Conservation (phyloP, 75 land plant genomes). For the Adiantum capillusveneris region DNA sequence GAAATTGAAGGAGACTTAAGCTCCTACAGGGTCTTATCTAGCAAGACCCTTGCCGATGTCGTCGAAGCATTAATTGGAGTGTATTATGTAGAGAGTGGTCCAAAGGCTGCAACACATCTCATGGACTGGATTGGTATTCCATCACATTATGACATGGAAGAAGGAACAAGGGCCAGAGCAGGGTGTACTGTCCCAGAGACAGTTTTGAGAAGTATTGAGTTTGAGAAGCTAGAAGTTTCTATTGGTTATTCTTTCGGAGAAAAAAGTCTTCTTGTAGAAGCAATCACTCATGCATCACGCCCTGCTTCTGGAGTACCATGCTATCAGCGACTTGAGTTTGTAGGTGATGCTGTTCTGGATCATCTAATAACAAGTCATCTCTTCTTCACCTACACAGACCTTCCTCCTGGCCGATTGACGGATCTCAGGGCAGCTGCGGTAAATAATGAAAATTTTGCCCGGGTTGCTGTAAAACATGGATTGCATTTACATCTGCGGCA, state of each 20-base stretch:
- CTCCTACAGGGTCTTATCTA: constrained; percentile 92
- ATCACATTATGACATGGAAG: constrained; percentile 59
- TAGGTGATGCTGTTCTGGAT: constrained; percentile 99
- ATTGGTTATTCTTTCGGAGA: constrained; percentile 57
- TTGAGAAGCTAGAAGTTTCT: constrained; percentile 58
- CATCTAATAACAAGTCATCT: constrained; percentile 89
- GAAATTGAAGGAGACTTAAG: constrained; percentile 89
- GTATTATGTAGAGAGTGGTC: constrained; percentile 97
- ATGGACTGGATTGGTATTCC: constrained; percentile 99
- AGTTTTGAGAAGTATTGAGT: constrained; percentile 69
- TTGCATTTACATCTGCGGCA: constrained; percentile 92
- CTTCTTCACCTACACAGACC: constrained; percentile 87
- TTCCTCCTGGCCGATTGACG: constrained; percentile 95
- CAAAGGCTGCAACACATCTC: constrained; percentile 74
- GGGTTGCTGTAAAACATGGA: constrained; percentile 89
- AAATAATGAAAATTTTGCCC: constrained; percentile 98
- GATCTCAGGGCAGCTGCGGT: constrained; percentile 99
- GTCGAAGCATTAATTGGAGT: constrained; percentile 97
- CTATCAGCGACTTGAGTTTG: constrained; percentile 93
- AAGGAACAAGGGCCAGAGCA: constrained; percentile 27
- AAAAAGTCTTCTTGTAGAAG: constrained; percentile 71
- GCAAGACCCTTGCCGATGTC: constrained; percentile 98
- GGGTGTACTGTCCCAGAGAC: constrained; percentile 64
- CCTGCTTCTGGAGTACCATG: constrained; percentile 97
- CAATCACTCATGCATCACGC: constrained; percentile 96